Conservation (phyloP, 179 eudicot species). For the Silene noctiflora region DNA sequence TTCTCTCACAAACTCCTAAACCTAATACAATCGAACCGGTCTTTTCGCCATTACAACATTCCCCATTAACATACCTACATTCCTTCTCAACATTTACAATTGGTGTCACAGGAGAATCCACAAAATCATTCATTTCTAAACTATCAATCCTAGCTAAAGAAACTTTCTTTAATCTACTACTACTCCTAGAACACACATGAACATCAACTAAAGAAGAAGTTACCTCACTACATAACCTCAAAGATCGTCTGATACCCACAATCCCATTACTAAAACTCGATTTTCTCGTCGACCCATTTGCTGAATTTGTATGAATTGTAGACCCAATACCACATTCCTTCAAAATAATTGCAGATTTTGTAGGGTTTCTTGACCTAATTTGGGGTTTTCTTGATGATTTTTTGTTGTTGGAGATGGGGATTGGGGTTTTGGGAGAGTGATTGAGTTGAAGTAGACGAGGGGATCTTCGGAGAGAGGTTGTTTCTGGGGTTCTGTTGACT, state of each 20-base stretch:
- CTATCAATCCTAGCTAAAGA: constrained; percentile 14
- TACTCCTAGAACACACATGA: constrained; percentile 3
- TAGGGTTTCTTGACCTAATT: constrained; percentile 6
- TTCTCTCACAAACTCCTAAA: constrained; percentile 25
- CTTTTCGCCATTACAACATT: not conserved
- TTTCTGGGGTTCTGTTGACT: constrained; percentile 9
- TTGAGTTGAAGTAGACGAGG: constrained; percentile 37
- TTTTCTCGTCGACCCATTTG: constrained; percentile 29
- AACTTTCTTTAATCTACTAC: not conserved
- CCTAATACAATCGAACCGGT: constrained; percentile 5
- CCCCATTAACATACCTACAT: constrained; percentile 2
- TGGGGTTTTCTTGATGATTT: constrained; percentile 14
- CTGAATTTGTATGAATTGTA: constrained; percentile 8
- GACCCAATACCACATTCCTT: constrained; percentile 16
- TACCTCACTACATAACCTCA: constrained; percentile 33
- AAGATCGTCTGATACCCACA: constrained; percentile 33
- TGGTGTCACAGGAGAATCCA: constrained; percentile 22
- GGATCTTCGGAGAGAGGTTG: constrained; percentile 45
- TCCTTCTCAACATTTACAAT: constrained; percentile 19
- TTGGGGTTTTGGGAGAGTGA: constrained; percentile 25
- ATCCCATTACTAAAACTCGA: constrained; percentile 16
- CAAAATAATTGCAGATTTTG: constrained; percentile 8
- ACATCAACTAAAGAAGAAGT: not conserved
- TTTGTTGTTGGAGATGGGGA: not conserved
- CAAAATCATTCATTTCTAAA: constrained; percentile 8